Base-by-base conservation (phyloP, 805 yeast genomes). In the Ogataea corticis region DNA sequence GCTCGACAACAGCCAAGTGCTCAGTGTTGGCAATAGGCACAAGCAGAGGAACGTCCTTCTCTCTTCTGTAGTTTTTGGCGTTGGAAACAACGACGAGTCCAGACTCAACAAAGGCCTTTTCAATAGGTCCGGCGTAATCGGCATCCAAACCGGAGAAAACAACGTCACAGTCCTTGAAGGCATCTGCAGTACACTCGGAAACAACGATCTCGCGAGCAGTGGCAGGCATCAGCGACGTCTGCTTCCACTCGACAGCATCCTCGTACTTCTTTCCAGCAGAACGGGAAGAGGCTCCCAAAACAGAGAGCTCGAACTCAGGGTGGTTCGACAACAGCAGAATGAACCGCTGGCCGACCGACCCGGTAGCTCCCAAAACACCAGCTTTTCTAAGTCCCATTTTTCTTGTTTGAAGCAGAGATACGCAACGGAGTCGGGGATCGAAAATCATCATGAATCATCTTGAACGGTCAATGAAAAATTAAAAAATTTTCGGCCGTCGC, bases 361-460 rank as follows among this genome's bases (percentile, higher is more conserved):
- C 99, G 11, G 99, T 92, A 55, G 98, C 98, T 41, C 99, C 99
- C 50, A 92, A 75, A 57, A 94, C 97, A 73, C 99, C 99, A 17
- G 82, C 84, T 66, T 77, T 78, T 51, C 65, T 74, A 13, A 54
- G 45, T 41, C 59, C 50, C 52, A 60, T 48, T 33, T 16, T 36
- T 28, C 9, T 11, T 14, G 33, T 11, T 28, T 28, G 13, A 13
- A 21, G 25, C 7, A 21, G 9, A 21, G 25, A 21, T 6, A 21
- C 25, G 9, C 7, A 21, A 5, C 5, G 7, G 7, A 21, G 25
- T 21, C 25, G 25, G 25, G 25, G 25, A 6, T 21, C 9, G 25
- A 21, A 9, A 21, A 21, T 21, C 7, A n/a, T n/a, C 9, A 21
- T 21, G 25, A 21, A 21, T 21, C 25, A 21, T 21, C n/a, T 21